These are phyloP conservation scores for Vitis hybrid DNA, from an alignment of 177 flowering plant genomes.

Conservation along the genomic window DNA sequence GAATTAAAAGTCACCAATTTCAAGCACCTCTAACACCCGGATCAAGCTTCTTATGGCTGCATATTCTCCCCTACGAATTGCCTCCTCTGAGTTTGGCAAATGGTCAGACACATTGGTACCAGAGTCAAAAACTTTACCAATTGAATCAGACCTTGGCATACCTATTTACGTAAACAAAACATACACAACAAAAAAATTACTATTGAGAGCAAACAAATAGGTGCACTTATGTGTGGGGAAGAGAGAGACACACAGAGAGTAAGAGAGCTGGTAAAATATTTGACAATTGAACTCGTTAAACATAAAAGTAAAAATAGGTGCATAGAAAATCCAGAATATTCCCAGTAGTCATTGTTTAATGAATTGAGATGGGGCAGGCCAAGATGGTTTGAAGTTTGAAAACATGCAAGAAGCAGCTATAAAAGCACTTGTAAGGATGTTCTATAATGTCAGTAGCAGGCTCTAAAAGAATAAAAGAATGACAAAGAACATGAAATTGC, in stretches of 20 bases:
- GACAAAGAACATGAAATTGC: too few relatives aligned
- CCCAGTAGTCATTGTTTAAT: too few relatives aligned
- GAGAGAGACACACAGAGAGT: not conserved
- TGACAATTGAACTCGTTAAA: too few relatives aligned
- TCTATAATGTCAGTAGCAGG: too few relatives aligned
- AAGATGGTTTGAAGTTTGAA: too few relatives aligned
- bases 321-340: too few relatives aligned
- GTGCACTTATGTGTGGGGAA: not conserved
- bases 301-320: too few relatives aligned
- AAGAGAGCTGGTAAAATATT: not conserved
- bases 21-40: conserved; percentile 82
- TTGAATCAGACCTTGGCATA: conserved; percentile 72
- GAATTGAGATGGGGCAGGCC: too few relatives aligned
- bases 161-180: conserved; percentile 40
- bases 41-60: conserved; percentile 89
- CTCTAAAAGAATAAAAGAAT: too few relatives aligned
- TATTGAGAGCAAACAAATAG: not conserved
- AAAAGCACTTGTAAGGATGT: too few relatives aligned
- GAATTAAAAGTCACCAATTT: not conserved
- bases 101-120: conserved; percentile 49
- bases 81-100: conserved; percentile 83
- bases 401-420: too few relatives aligned
- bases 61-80: conserved; percentile 92
- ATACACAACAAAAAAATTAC: conserved; percentile 3
- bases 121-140: conserved; percentile 70